A percentile compares a stretch with the other conserved stretches of the same genome.
These are phyloP conservation scores for Schoenoplectus tabernaemontani DNA, from an alignment of 202 grass and related monocot genomes.

Conservation along the genomic window DNA sequence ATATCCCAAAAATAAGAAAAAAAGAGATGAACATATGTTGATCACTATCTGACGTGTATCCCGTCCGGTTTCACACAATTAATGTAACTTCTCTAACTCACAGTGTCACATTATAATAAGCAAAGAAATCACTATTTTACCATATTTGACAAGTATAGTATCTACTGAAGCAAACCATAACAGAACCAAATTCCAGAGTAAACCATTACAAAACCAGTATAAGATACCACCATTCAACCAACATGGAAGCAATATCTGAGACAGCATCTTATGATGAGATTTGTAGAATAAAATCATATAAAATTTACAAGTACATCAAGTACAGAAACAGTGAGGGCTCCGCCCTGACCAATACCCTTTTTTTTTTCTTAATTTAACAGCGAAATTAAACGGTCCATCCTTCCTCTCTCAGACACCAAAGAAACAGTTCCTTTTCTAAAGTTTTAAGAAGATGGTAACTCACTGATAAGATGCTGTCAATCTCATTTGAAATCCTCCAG, in stretches of 20 bases:
- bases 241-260: background rate
- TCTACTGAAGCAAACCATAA: background rate
- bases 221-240: background rate
- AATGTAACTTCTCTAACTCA: background rate
- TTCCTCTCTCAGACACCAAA: background rate
- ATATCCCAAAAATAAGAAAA: background rate
- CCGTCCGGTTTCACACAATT: background rate
- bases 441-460: conserved; percentile 25
- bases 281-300: background rate
- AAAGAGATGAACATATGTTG: background rate
- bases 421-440: background rate
- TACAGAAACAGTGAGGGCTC: background rate
- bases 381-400: background rate
- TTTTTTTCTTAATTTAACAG: background rate
- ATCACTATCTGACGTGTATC: background rate
- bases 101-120: background rate
- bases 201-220: background rate
- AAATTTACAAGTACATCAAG: background rate
- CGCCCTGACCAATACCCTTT: background rate
- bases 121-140: background rate
- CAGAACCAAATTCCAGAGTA: background rate
- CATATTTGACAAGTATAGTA: background rate
- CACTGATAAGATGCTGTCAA: conserved; percentile 65
- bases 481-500: conserved; percentile 93
- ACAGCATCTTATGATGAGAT: background rate